Base-by-base conservation (phyloP, 192 early-diverging fungal genomes). In the Coemansia erecta region DNA sequence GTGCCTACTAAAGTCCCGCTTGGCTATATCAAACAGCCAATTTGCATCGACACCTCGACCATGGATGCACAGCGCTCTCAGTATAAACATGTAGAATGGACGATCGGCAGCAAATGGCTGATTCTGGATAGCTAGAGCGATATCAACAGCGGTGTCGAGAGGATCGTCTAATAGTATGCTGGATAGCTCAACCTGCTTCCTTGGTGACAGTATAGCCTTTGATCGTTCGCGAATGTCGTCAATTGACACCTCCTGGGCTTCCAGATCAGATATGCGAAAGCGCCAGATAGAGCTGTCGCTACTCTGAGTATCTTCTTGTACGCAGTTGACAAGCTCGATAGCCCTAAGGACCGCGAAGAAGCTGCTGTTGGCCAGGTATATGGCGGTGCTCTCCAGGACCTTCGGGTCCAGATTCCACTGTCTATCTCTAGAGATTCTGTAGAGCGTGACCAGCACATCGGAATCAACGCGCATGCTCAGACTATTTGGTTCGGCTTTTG, bases 281-380 rank as follows among this genome's bases (percentile, higher is more conserved):
- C 18, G 42, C 26, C 33, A 54, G 9, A 62, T 55, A 2, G 60
- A n/a, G 58, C 15, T 21, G 12, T 18, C 22, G 11, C 7, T 17
- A 6, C 22, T 6, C 4, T 24, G 1, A 24, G 46, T 9, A 28
- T 13, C 37, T n/a, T 31, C 28, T 7, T 31, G 28, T 31, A 31
- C 18, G 19, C 31, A 49, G 33, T 53, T 54, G 31, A 60, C 44
- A 14, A 33, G 21, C 12, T 24, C 18, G 3, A 60, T 10, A 40
- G 8, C 49, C 23, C 19, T 21, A 6, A 47, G 23, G 13, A 70
- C 8, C 2, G 13, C 40, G 31, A 50, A 43, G 9, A 55, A 50
- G 53, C 68, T 60, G 39, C 46, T 58, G 15, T 37, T 52, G 21
- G 72, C 72, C 24, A 74, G 58, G 21, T 74, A 68, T 13, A 58